Conservation (phyloP, 192 early-diverging fungal genomes). For the Coemansia sp. region DNA sequence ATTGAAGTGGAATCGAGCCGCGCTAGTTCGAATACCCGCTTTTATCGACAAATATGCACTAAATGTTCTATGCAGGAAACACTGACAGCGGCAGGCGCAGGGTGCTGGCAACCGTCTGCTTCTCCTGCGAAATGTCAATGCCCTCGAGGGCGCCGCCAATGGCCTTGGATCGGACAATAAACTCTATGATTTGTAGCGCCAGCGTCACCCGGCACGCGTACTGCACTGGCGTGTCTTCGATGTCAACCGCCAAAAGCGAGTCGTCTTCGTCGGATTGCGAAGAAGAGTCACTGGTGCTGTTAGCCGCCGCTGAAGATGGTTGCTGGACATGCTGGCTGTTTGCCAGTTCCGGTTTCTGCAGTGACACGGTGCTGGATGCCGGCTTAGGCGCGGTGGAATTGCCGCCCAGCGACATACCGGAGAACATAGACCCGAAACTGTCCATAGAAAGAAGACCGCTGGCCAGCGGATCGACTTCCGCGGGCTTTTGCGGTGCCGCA, state of each 20-base stretch:
- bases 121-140: slow-evolving; percentile 22
- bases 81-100: slow-evolving; percentile 27
- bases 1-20: no score
- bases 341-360: neutral
- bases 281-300: neutral
- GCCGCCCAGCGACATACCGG: slow-evolving; percentile 1
- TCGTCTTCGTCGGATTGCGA: slow-evolving; percentile 1
- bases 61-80: no score
- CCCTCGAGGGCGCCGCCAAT: neutral
- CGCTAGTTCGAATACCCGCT: neutral
- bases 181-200: slow-evolving; percentile 49
- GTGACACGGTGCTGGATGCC: neutral
- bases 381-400: neutral
- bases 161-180: slow-evolving; percentile 7
- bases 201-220: slow-evolving; percentile 46
- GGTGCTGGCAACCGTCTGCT: slow-evolving; percentile 24
- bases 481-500: neutral
- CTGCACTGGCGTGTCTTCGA: slow-evolving; percentile 51
- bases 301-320: neutral
- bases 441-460: slow-evolving; percentile 31
- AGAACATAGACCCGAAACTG: slow-evolving; percentile 32
- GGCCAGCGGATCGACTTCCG: slow-evolving; percentile 13
- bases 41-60: neutral
- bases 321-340: neutral
- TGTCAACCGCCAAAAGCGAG: slow-evolving; percentile 28